These are phyloP conservation scores for Silene vulgaris DNA, from an alignment of 179 eudicot species.

Conservation along the genomic window DNA sequence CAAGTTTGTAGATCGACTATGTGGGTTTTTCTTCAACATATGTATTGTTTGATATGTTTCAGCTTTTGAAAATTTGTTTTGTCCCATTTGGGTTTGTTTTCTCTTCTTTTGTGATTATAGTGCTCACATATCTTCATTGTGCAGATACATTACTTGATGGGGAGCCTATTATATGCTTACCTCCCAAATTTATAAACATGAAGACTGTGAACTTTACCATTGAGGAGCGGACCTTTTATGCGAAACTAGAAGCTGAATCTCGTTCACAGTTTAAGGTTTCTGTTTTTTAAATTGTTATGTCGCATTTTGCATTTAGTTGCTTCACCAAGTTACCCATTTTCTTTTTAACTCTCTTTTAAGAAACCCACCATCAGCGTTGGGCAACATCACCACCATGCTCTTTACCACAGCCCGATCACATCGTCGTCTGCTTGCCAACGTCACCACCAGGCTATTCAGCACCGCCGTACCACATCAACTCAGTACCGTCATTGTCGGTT, in stretches of 20 bases:
- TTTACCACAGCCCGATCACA: too few species aligned
- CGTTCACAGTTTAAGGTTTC: conserved; percentile 85
- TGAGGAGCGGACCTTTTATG: conserved; percentile 83
- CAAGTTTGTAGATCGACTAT: not conserved
- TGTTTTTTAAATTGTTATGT: conserved; percentile 11
- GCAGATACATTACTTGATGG: conserved; percentile 79
- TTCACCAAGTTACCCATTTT: too few species aligned
- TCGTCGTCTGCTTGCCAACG: too few species aligned
- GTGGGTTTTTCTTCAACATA: not conserved
- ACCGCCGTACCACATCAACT: too few species aligned
- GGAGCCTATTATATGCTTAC: conserved; percentile 75
- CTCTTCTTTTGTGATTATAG: not conserved
- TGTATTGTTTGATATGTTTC: not conserved
- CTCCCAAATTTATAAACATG: conserved; percentile 60
- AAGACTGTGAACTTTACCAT: conserved; percentile 52
- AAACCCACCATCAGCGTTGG: too few species aligned
- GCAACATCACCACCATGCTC: too few species aligned
- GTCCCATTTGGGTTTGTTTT: too few species aligned
- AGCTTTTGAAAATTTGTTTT: not conserved
- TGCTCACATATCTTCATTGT: conserved; percentile 19
- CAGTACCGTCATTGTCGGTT: too few species aligned
- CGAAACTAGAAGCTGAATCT: conserved; percentile 74
- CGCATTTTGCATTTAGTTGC: conserved; percentile 8
- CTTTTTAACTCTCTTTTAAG: too few species aligned
- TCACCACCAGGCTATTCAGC: too few species aligned